Evolutionary conservation across 192 early-diverging fungal species (phyloP), one percentile per base, ranked within the genome.

Genomic region (Backusella mclennaniae): DNA sequence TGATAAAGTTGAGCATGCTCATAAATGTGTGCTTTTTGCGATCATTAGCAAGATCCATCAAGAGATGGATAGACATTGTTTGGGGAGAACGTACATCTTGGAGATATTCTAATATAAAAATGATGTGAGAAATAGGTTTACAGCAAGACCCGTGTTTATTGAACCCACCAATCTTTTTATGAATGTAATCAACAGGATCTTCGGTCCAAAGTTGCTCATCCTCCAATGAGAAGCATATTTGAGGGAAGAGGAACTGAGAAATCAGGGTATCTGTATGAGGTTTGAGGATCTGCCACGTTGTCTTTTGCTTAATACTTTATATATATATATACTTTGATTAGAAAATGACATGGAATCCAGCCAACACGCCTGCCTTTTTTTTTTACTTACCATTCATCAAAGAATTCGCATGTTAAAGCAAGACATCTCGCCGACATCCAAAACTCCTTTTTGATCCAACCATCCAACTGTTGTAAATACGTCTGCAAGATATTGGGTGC

Each of bases 201-300:
- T 96, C 93, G 69, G 90, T 83, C 98, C 98, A 99, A 35, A 97
- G 89, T 80, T 94, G 84, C 76, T 92, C 89, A 78, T 99, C 98
- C 44, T 88, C 89, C 21, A 87, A 73, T 73, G 90, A 91, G 77
- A 98, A 96, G 86, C 94, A 97, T 67, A 99, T 77, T 71, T 94
- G 91, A 73, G 96, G 96, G 87, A 95, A 98, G 69, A 98, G 92
- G 82, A 94, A 98, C 38, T 95, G 90, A 14, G 88, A 76, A 21
- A 98, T 87, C 39, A 99, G 83, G 6, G 87, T 87, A 69, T 92
- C 90, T n/a, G 90, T 85, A 76, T 98, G 93, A 17, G 94, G 91
- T 83, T 96, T 96, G 56, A 98, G 79, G 76, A 95, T 86, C 70
- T 90, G 89, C 98, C 98, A 99, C 7, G 95, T 95, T 3, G 85